phyloP scores from a whole-genome alignment of 331 rosid genomes.

The Acacia concinna region DNA sequence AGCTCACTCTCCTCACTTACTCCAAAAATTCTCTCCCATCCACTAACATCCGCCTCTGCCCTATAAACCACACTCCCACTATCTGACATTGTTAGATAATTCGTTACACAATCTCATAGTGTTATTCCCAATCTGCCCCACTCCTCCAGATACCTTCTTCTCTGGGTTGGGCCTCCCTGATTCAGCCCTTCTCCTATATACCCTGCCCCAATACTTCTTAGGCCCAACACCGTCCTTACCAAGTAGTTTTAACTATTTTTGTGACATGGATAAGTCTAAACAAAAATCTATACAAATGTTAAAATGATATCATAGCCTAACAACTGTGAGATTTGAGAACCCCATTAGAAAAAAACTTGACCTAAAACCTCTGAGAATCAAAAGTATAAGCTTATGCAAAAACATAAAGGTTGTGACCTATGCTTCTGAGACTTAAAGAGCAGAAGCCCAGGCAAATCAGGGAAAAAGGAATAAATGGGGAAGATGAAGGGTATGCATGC shows the following conservation, averaged over 20 bases:
- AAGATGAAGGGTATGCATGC: neutral
- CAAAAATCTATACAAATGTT: neutral
- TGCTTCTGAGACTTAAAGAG: neutral
- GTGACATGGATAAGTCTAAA: neutral
- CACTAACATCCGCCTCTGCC: too few relatives aligned
- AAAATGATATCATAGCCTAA: neutral
- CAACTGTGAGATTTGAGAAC: neutral
- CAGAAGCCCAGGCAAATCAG: neutral
- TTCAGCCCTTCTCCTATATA: too few relatives aligned
- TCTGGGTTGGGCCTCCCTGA: too few relatives aligned
- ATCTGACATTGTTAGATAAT: too few relatives aligned
- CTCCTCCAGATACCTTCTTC: too few relatives aligned
- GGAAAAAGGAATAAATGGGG: neutral
- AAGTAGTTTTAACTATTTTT: neutral
- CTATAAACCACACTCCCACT: too few relatives aligned
- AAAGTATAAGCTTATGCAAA: neutral
- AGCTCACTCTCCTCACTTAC: too few relatives aligned
- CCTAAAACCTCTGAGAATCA: neutral
- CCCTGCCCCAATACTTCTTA: neutral
- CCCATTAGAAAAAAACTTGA: neutral
- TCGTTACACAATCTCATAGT: too few relatives aligned
- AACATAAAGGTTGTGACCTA: neutral
- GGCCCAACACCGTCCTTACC: neutral
- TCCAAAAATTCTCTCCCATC: too few relatives aligned
- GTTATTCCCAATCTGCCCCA: too few relatives aligned